These are phyloP conservation scores for Pleurotus eryngii DNA, from an alignment of 768 basidiomycete species.

Conservation along the genomic window DNA sequence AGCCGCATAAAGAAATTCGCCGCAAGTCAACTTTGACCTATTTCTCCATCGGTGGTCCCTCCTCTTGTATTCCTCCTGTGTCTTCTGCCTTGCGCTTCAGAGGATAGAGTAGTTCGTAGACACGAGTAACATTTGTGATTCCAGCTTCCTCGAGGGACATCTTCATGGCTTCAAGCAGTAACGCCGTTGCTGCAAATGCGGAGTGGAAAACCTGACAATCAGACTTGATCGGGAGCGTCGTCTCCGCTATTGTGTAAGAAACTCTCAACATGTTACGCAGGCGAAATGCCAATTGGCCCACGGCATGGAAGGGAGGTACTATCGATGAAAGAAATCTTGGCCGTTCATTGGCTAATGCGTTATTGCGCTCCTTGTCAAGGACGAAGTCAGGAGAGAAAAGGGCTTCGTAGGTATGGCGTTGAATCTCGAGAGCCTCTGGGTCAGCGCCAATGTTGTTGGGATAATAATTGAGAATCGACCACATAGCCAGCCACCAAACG, in stretches of 20 bases:
- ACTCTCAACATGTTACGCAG: background rate
- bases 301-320: background rate
- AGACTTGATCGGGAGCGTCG: background rate
- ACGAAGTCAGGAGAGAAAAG: background rate
- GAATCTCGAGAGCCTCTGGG: background rate
- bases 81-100: too few relatives aligned
- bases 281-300: background rate
- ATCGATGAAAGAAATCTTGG: background rate
- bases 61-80: too few relatives aligned
- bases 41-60: too few relatives aligned
- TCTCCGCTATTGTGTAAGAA: background rate
- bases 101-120: too few relatives aligned
- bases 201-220: background rate
- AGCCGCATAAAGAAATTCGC: too few relatives aligned
- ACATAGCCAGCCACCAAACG: constrained; percentile 12
- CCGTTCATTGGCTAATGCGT: background rate
- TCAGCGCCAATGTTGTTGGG: background rate
- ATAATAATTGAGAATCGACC: background rate
- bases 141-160: too few relatives aligned
- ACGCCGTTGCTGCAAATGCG: too few relatives aligned
- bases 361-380: background rate
- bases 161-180: too few relatives aligned
- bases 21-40: too few relatives aligned
- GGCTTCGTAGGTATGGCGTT: background rate
- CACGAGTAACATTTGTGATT: too few relatives aligned